These are phyloP conservation scores for Naegleria fowleri DNA, from an alignment of 208 protist genomes.

Conservation along the genomic window DNA sequence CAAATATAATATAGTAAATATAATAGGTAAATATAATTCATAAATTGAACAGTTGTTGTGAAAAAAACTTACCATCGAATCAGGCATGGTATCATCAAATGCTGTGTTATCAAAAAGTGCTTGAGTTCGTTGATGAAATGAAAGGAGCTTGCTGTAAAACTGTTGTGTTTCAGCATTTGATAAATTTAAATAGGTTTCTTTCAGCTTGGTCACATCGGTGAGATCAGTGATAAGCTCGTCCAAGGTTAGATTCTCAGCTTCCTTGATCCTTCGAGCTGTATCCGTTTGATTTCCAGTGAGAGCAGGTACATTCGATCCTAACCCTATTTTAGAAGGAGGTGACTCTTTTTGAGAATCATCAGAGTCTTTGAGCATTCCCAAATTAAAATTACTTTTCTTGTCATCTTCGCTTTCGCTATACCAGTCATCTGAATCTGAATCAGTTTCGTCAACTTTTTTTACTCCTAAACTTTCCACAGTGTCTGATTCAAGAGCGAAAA, in stretches of 20 bases:
- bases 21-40: too few species aligned
- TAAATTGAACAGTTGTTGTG: too few species aligned
- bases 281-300: not conserved
- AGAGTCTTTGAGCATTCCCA: not conserved
- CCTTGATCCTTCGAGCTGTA: not conserved
- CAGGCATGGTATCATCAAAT: conserved; percentile 12
- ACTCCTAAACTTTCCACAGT: not conserved
- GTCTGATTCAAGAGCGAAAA: not conserved
- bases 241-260: not conserved
- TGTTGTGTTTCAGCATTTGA: conserved; percentile 21
- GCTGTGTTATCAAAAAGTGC: not conserved
- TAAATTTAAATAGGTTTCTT: not conserved
- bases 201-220: not conserved
- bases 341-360: not conserved
- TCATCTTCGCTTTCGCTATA: conserved; percentile 1
- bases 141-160: not conserved
- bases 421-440: not conserved
- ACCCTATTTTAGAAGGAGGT: not conserved
- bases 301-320: not conserved
- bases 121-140: not conserved
- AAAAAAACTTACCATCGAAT: not conserved
- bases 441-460: not conserved
- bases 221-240: not conserved
- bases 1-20: too few species aligned
- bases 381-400: not conserved